Percentiles rank a stretch among this genome's conserved stretches.
These are phyloP conservation scores for Arabidopsis arenosa DNA, from an alignment of 345 rosid genomes.

Conservation along the genomic window DNA sequence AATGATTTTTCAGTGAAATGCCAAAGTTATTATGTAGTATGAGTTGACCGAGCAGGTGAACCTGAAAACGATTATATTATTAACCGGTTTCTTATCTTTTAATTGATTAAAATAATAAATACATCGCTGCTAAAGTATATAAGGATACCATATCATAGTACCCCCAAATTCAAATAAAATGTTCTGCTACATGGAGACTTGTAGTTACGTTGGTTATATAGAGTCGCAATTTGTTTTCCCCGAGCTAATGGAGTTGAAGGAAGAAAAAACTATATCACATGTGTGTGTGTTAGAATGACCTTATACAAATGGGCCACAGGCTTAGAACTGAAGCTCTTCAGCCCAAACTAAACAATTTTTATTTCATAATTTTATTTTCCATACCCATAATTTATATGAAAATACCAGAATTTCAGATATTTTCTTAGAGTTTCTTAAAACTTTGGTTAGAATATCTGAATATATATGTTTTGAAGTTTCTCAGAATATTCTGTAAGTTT, in stretches of 20 bases:
- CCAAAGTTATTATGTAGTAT: neutral
- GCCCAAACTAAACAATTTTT: slow-evolving; percentile 5
- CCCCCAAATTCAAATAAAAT: slow-evolving; percentile 2
- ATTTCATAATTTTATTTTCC: neutral
- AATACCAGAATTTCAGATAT: neutral
- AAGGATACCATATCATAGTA: neutral
- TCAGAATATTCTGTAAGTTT: neutral
- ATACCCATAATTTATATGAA: neutral
- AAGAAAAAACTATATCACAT: neutral
- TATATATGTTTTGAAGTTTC: no score
- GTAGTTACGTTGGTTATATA: no score
- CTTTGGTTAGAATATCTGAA: neutral
- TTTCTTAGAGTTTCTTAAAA: neutral
- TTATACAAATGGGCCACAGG: slow-evolving; percentile 10
- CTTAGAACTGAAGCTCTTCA: neutral
- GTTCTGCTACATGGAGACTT: neutral
- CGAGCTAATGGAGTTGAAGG: neutral
- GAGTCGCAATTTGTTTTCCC: neutral
- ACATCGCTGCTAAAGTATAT: neutral
- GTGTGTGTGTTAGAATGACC: neutral
- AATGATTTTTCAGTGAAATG: neutral
- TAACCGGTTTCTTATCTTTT: neutral
- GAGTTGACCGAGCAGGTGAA: neutral
- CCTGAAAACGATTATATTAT: neutral
- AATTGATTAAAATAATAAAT: neutral